Evolutionary conservation across 1,284 basidiomycete genomes (phyloP).

Genomic region (Rhodotorula sp.): DNA sequence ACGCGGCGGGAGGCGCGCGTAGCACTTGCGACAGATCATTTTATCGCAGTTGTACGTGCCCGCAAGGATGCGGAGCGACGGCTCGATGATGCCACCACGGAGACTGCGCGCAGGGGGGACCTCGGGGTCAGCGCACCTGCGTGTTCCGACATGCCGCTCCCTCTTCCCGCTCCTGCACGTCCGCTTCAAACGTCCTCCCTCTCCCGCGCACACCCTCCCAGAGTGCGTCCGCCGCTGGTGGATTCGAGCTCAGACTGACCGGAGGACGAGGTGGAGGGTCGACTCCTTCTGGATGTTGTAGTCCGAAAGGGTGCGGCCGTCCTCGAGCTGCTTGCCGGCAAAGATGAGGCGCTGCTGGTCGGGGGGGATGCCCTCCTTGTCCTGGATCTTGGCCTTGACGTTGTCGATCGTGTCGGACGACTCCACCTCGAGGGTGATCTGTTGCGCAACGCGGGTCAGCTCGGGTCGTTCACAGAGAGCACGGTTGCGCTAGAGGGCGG

Average conservation of each 20-base stretch:
- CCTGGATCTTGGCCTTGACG: conserved; percentile 56
- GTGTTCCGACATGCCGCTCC: not conserved
- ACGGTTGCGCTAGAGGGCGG: not conserved
- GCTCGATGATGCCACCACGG: conserved; percentile 98
- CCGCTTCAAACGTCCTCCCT: not conserved
- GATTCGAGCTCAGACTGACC: conserved; percentile 57
- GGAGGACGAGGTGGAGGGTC: conserved; percentile 94
- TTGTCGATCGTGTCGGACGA: conserved; percentile 64
- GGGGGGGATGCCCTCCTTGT: conserved; percentile 60
- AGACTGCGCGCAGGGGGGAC: conserved; percentile 60
- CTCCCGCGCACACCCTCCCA: not conserved
- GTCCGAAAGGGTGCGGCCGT: conserved; percentile 89
- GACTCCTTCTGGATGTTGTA: conserved; percentile 99
- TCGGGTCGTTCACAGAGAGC: conserved; percentile 46
- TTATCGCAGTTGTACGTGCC: conserved; percentile 63
- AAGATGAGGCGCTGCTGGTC: conserved; percentile 95
- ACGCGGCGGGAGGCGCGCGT: conserved; percentile 97
- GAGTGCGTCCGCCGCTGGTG: not conserved
- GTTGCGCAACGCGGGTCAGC: not conserved
- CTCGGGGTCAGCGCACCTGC: not conserved
- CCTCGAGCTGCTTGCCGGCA: conserved; percentile 91
- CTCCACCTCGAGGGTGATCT: conserved; percentile 63
- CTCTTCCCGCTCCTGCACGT: not conserved
- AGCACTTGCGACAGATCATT: conserved; percentile 88
- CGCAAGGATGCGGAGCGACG: conserved; percentile 94